Percentiles rank a stretch among this genome's conserved stretches.
Evolutionary conservation across 169 alveolate species (phyloP).

Genomic region (Plasmodium fragile): DNA sequence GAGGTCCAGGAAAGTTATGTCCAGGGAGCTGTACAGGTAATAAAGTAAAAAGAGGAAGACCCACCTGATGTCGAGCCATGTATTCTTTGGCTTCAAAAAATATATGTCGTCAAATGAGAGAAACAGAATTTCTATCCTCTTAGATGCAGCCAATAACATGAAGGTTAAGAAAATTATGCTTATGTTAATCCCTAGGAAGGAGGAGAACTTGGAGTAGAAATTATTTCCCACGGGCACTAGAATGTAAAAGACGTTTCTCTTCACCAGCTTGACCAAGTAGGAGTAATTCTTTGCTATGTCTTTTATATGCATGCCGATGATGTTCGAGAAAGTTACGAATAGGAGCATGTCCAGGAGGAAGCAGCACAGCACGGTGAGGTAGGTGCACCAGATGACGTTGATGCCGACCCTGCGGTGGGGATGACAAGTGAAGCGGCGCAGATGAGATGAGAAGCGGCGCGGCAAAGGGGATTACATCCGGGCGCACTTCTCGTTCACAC

Average conservation of each 20-base stretch:
- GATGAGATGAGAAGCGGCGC: no score
- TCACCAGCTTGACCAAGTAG: slow-evolving; percentile 21
- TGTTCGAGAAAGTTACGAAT: slow-evolving; percentile 32
- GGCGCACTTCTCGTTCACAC: background rate
- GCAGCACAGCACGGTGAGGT: slow-evolving; percentile 17
- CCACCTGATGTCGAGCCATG: slow-evolving; percentile 8
- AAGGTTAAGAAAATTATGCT: slow-evolving; percentile 20
- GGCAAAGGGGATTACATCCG: background rate
- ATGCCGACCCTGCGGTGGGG: slow-evolving; percentile 17
- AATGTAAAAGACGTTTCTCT: slow-evolving; percentile 27
- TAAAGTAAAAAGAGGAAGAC: slow-evolving; percentile 22
- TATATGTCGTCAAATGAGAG: slow-evolving; percentile 37
- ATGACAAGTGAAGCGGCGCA: background rate
- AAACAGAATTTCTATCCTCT: slow-evolving; percentile 54
- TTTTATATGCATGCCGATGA: slow-evolving; percentile 38
- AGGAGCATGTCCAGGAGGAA: slow-evolving; percentile 33
- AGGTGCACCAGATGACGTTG: slow-evolving; percentile 13
- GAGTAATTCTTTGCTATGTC: slow-evolving; percentile 27
- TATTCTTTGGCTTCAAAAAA: background rate
- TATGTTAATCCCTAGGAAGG: slow-evolving; percentile 21
- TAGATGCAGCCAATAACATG: slow-evolving; percentile 42
- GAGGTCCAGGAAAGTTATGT: slow-evolving; percentile 8
- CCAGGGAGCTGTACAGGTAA: slow-evolving; percentile 14
- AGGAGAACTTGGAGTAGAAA: slow-evolving; percentile 13
- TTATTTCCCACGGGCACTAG: slow-evolving; percentile 45